Evolutionary conservation across 129 eudicot genomes (phyloP).

Genomic region (Flaveria bidentis): DNA sequence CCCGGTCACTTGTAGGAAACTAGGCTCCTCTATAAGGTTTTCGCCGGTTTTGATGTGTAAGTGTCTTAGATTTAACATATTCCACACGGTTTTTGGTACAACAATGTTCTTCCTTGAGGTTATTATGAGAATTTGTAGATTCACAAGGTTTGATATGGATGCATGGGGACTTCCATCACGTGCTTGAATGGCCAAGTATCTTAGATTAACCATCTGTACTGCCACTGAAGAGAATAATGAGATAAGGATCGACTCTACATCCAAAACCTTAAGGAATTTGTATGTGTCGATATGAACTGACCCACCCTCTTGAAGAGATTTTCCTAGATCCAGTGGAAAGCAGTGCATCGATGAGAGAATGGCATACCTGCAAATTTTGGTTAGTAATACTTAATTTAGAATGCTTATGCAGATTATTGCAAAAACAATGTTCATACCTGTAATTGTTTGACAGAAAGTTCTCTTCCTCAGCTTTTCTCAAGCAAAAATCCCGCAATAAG

Average conservation of each 20-base stretch:
- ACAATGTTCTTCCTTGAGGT: neutral
- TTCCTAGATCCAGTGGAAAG: conserved; percentile 9
- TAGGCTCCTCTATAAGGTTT: conserved; percentile 6
- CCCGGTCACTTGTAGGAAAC: neutral
- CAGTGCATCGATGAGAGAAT: neutral
- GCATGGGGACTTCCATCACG: conserved; percentile 10
- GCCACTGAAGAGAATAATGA: conserved; percentile 12
- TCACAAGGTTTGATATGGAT: conserved; percentile 30
- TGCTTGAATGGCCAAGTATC: conserved; percentile 36
- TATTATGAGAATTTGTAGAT: conserved; percentile 34
- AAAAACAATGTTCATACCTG: neutral
- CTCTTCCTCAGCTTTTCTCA: conserved; percentile 33
- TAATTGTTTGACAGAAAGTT: neutral
- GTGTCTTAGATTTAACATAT: conserved; percentile 36
- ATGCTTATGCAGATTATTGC: neutral
- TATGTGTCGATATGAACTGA: neutral
- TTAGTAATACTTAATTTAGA: neutral
- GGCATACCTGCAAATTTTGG: neutral
- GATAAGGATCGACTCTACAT: conserved; percentile 16
- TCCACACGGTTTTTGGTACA: conserved; percentile 25
- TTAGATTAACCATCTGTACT: conserved; percentile 17
- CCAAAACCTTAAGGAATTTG: conserved; percentile 26
- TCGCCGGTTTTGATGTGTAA: conserved; percentile 23
- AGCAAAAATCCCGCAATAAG: conserved; percentile 34
- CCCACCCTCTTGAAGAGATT: neutral